phyloP scores from a whole-genome alignment of 208 protist species.

The Leishmania guyanensis region DNA sequence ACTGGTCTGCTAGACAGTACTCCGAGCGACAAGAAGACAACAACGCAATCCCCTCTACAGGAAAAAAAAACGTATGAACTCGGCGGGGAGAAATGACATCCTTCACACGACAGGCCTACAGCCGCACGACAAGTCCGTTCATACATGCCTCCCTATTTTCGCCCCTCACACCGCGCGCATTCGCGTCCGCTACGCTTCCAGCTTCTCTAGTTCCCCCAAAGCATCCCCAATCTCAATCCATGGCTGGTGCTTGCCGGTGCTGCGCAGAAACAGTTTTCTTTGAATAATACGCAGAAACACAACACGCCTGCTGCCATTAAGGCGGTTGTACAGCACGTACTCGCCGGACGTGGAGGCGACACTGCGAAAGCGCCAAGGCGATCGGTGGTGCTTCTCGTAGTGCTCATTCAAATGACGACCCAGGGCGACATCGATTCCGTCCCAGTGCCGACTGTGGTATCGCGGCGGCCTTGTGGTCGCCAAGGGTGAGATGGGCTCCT shows the following conservation, averaged over 20 bases:
- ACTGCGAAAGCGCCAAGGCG: slow-evolving; percentile 55
- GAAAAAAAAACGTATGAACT: neutral
- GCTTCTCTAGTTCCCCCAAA: slow-evolving; percentile 11
- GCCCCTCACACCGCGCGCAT: neutral
- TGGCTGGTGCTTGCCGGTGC: slow-evolving; percentile 24
- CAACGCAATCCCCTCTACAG: neutral
- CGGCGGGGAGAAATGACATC: neutral
- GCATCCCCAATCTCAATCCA: slow-evolving; percentile 26
- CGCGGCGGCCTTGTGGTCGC: slow-evolving; percentile 22
- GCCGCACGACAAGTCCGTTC: neutral
- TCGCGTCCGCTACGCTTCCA: neutral
- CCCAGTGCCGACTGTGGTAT: slow-evolving; percentile 57
- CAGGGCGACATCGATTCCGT: slow-evolving; percentile 61
- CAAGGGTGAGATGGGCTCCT: slow-evolving; percentile 8
- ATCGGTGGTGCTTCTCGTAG: slow-evolving; percentile 41
- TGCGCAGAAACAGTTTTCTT: slow-evolving; percentile 51
- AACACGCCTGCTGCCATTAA: slow-evolving; percentile 36
- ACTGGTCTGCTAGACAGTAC: neutral
- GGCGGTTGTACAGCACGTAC: slow-evolving; percentile 73
- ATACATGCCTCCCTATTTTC: neutral
- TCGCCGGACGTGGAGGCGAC: slow-evolving; percentile 53
- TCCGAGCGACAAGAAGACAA: neutral
- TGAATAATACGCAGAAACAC: slow-evolving; percentile 68
- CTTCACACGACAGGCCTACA: neutral
- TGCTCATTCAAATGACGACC: slow-evolving; percentile 53